A percentile compares a stretch with the other conserved stretches of the same genome.
Evolutionary conservation across 2,329 filamentous ascomycete species (phyloP).

Genomic region (Xylaria sp.): DNA sequence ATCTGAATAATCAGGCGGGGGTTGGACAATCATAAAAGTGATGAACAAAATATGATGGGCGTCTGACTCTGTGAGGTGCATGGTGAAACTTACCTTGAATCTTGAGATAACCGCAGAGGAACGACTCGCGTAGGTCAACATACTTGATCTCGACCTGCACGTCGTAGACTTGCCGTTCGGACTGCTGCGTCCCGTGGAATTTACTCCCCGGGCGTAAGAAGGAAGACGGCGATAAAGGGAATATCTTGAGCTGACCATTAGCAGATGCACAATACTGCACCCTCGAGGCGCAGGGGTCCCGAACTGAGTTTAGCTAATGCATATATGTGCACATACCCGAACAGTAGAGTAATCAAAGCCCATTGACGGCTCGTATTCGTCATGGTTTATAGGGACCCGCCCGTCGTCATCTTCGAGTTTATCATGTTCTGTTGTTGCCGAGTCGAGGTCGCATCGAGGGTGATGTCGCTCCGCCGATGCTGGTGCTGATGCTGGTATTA

Average conservation of each 20-base stretch:
- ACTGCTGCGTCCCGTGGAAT: conserved; percentile 91
- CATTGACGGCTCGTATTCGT: conserved; percentile 52
- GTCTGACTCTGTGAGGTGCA: conserved; percentile 12
- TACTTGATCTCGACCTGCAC: conserved; percentile 98
- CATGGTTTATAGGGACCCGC: conserved; percentile 34
- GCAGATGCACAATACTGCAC: conserved; percentile 16
- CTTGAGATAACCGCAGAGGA: conserved; percentile 91
- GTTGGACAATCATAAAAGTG: background rate
- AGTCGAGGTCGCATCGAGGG: conserved; percentile 37
- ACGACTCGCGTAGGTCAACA: conserved; percentile 93
- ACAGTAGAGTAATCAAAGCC: conserved; percentile 65
- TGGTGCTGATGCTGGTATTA: conserved; percentile 2
- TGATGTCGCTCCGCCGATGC: conserved; percentile 24
- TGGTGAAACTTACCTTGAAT: conserved; percentile 78
- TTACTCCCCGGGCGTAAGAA: conserved; percentile 87
- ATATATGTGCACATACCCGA: conserved; percentile 56
- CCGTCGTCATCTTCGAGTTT: conserved; percentile 40
- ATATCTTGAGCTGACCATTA: conserved; percentile 60
- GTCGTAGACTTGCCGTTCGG: conserved; percentile 91
- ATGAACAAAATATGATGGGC: background rate
- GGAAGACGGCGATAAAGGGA: conserved; percentile 83
- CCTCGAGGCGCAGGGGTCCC: background rate
- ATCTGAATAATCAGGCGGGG: background rate
- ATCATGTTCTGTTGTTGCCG: conserved; percentile 35
- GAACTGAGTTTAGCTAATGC: conserved; percentile 4